Conservation (phyloP, 441 rosid genomes). For the Adansonia gregorii region DNA sequence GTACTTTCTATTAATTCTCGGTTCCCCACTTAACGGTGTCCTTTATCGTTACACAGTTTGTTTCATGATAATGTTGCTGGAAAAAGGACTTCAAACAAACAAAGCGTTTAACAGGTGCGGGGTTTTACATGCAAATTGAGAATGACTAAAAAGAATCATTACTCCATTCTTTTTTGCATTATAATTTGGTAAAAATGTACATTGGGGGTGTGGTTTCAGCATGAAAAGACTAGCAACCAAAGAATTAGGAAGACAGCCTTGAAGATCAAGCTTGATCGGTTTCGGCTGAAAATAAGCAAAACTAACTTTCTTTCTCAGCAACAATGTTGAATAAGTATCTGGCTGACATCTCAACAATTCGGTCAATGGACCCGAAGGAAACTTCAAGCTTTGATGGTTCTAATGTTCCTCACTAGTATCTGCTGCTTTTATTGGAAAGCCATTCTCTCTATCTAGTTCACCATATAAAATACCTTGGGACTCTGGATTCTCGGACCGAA, state of each 20-base stretch:
- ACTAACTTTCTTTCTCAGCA: slow-evolving; percentile 2
- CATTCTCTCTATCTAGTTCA: slow-evolving; percentile 44
- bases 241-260: background rate
- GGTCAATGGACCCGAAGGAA: background rate
- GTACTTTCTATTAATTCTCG: background rate
- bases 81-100: background rate
- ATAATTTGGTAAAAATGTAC: background rate
- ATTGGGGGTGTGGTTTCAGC: background rate
- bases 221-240: background rate
- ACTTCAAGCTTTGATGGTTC: slow-evolving; percentile 20
- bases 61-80: background rate
- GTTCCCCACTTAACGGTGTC: background rate
- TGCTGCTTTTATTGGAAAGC: slow-evolving; percentile 41
- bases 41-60: background rate
- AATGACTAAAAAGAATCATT: background rate
- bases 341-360: background rate
- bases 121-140: background rate
- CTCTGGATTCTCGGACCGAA: slow-evolving; percentile 38
- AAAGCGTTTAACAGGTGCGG: background rate
- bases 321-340: background rate
- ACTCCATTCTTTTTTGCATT: background rate
- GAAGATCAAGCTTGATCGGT: background rate
- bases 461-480: slow-evolving; percentile 44
- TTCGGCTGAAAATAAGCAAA: background rate
- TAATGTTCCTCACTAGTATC: slow-evolving; percentile 24